Percentiles rank a stretch among this genome's conserved stretches.
Evolutionary conservation across 2,329 filamentous ascomycete species (phyloP).

Genomic region (Pyrenophora graminea): DNA sequence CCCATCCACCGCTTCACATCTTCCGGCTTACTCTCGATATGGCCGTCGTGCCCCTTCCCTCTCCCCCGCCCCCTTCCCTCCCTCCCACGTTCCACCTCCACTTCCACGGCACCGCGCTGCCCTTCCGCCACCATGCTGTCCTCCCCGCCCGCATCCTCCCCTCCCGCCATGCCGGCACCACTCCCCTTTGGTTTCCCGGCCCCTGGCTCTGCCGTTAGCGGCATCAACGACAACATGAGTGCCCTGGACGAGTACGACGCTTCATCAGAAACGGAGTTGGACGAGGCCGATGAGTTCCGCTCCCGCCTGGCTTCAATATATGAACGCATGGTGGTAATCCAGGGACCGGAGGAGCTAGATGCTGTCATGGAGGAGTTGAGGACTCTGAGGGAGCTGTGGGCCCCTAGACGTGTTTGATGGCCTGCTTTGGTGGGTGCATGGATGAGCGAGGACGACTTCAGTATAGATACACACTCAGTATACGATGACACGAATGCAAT

Average conservation of each 20-base stretch:
- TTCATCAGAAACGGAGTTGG: not conserved
- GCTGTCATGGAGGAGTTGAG: conserved; percentile 1
- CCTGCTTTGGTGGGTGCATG: too few species aligned
- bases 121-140: not conserved
- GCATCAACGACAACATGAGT: not conserved
- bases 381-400: not conserved
- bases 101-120: conserved; percentile 9
- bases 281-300: not conserved
- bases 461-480: too few species aligned
- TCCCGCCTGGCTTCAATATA: not conserved
- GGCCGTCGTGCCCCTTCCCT: too few species aligned
- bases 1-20: too few species aligned
- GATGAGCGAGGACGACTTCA: too few species aligned
- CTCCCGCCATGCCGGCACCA: not conserved
- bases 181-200: conserved; percentile 2
- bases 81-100: conserved; percentile 9
- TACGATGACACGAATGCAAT: too few species aligned
- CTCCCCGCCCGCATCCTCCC: conserved; percentile 1
- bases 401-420: too few species aligned
- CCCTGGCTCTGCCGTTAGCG: not conserved
- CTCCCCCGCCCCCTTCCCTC: too few species aligned
- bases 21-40: too few species aligned
- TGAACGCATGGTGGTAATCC: not conserved
- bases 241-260: not conserved
- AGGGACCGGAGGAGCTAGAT: conserved; percentile 1